These are phyloP conservation scores for Hymenoscyphus infarciens DNA, from an alignment of 2,329 filamentous ascomycete species.

Conservation along the genomic window DNA sequence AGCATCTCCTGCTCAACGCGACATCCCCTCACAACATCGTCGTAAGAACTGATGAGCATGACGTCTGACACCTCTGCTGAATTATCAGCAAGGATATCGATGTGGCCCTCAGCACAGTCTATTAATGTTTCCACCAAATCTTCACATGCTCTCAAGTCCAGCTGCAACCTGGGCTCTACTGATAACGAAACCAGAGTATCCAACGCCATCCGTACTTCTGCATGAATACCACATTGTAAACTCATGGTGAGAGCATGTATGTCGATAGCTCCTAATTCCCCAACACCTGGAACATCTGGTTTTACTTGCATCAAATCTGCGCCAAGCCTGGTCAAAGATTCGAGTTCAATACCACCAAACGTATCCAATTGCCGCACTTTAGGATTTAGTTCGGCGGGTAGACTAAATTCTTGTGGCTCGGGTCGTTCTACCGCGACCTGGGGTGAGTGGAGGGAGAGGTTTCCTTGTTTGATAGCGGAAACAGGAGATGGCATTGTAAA, in stretches of 20 bases:
- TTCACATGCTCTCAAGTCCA: conserved; percentile 71
- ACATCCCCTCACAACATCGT: conserved; percentile 80
- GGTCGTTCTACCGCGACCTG: conserved; percentile 19
- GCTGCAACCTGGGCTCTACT: conserved; percentile 56
- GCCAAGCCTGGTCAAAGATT: conserved; percentile 56
- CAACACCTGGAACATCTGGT: conserved; percentile 69
- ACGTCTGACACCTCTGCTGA: conserved; percentile 83
- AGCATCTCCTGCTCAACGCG: conserved; percentile 69
- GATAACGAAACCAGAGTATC: conserved; percentile 72
- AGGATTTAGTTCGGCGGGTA: conserved; percentile 47
- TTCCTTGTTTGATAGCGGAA: conserved; percentile 30
- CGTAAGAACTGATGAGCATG: conserved; percentile 78
- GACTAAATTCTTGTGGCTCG: conserved; percentile 23
- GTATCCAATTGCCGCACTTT: conserved; percentile 52
- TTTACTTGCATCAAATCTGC: conserved; percentile 62
- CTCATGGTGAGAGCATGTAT: conserved; percentile 86
- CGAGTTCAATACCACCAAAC: conserved; percentile 70
- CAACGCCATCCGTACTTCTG: conserved; percentile 83
- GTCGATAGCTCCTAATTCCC: conserved; percentile 84
- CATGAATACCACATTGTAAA: conserved; percentile 83
- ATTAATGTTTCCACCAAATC: conserved; percentile 84
- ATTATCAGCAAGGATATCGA: conserved; percentile 80
- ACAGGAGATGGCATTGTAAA: conserved; percentile 48
- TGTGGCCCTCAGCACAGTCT: conserved; percentile 86
- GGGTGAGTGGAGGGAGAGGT: conserved; percentile 29